These are phyloP conservation scores for Fusarium xylarioides DNA, from an alignment of 2,329 filamentous ascomycete species.

Conservation along the genomic window DNA sequence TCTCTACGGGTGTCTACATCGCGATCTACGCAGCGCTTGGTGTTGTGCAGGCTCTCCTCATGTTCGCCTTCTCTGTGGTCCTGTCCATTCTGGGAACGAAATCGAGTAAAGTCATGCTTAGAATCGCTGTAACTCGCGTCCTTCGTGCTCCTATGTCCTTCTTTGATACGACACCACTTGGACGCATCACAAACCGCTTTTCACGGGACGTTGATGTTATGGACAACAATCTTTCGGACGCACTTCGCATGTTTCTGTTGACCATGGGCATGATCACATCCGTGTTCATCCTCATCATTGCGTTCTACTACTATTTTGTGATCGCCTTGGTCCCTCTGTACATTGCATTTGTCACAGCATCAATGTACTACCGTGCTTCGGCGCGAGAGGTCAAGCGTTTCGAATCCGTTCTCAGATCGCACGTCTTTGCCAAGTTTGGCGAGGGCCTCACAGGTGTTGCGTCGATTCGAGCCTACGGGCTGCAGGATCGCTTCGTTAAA, in stretches of 20 bases:
- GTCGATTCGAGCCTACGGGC: slow-evolving; percentile 88
- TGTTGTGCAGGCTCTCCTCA: slow-evolving; percentile 72
- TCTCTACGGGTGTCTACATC: slow-evolving; percentile 76
- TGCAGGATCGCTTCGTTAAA: slow-evolving; percentile 76
- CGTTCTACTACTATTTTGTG: slow-evolving; percentile 91
- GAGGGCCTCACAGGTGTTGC: slow-evolving; percentile 87
- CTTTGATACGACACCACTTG: slow-evolving; percentile 95
- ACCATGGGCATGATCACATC: slow-evolving; percentile 83
- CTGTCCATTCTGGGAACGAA: slow-evolving; percentile 83
- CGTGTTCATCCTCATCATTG: slow-evolving; percentile 89
- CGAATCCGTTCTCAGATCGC: slow-evolving; percentile 86
- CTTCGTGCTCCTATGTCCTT: slow-evolving; percentile 84
- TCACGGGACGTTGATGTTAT: slow-evolving; percentile 95
- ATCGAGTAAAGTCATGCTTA: slow-evolving; percentile 83
- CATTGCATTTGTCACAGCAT: slow-evolving; percentile 80
- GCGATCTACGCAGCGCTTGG: slow-evolving; percentile 77
- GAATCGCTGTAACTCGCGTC: slow-evolving; percentile 80
- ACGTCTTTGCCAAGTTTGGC: slow-evolving; percentile 89
- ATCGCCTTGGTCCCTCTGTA: slow-evolving; percentile 71
- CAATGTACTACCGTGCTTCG: slow-evolving; percentile 88
- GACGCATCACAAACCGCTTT: slow-evolving; percentile 95
- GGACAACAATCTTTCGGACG: slow-evolving; percentile 91
- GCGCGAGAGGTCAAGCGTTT: slow-evolving; percentile 95
- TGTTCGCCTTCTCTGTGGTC: slow-evolving; percentile 82
- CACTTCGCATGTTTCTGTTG: slow-evolving; percentile 91